Base-by-base conservation (phyloP, 441 rosid genomes). In the Croton setiger region DNA sequence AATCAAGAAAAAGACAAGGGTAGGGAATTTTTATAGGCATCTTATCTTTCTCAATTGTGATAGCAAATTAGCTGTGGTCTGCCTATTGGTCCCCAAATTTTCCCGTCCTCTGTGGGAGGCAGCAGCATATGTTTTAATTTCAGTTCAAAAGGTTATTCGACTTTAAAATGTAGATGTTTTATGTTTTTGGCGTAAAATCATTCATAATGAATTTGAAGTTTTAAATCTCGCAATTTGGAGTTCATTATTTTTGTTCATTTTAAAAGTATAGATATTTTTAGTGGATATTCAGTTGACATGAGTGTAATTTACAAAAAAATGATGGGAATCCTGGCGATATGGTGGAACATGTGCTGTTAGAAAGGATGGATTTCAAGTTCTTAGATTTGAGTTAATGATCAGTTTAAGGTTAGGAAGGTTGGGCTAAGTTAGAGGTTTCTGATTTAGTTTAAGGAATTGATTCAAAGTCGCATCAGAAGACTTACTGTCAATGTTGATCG, bases 181-280 rank as follows among this genome's bases (percentile, higher is more conserved):
- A 55, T 63, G 56, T 41, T 31, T 47, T 31, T 41, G 48, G 2
- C 48, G 68, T 64, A 64, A 63, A 57, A 68, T 68, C 41, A 27
- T 44, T 36, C 60, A 68, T 37, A 44, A n/a, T 55, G 63, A 45
- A 57, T 49, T 59, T 21, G 21, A n/a, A 36, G 31, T 5, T 53
- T 53, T 48, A 45, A 7, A 39, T 47, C 36, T 27, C 53, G 18
- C 15, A 33, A 0, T 54, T 7, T 54, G 37, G 39, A 53, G n/a
- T 20, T 54, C 21, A 9, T 39, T 37, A 13, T 7, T 13, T 53
- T 66, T 37, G 14, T 49, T 49, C 17, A 10, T 47, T 27, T 23
- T 5, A n/a, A 10, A 51, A 27, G 31, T 27, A 27, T 1, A 27
- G 31, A 27, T 18, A 2, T 48, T 48, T 48, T 48, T 48, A 45